Conservation (phyloP, 2,329 filamentous ascomycete genomes). For the Arachnomyces sp. region DNA sequence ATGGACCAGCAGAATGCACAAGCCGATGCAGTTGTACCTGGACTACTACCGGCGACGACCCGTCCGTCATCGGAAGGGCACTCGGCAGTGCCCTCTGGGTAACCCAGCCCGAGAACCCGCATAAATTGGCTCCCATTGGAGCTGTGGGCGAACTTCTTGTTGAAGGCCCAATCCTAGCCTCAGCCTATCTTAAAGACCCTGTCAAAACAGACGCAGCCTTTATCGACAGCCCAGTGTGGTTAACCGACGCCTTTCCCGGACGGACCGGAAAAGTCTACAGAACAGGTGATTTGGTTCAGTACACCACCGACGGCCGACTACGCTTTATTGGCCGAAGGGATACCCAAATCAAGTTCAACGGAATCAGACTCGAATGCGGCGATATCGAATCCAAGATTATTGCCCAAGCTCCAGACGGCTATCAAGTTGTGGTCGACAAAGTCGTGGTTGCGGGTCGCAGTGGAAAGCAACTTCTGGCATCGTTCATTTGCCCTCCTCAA, state of each 20-base stretch:
- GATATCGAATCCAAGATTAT: constrained; percentile 8
- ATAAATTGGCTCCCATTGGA: constrained; percentile 28
- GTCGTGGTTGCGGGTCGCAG: constrained; percentile 20
- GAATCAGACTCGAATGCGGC: constrained; percentile 7
- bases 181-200: constrained; percentile 23
- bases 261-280: not conserved
- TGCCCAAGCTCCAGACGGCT: not conserved
- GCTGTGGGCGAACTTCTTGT: constrained; percentile 31
- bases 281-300: constrained; percentile 3
- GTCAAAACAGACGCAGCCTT: constrained; percentile 12
- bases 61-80: constrained; percentile 9
- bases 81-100: constrained; percentile 27
- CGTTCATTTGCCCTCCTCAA: constrained; percentile 23
- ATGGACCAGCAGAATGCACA: constrained; percentile 14
- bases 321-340: constrained; percentile 4
- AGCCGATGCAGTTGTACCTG: constrained; percentile 6
- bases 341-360: constrained; percentile 5
- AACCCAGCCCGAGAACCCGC: constrained; percentile 31
- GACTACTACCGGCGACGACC: constrained; percentile 10
- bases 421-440: not conserved
- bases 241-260: constrained; percentile 1
- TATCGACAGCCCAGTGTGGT: constrained; percentile 11
- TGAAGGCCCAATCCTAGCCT: constrained; percentile 29
- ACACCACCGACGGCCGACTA: constrained; percentile 6
- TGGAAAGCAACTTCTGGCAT: constrained; percentile 39